Percentiles rank a stretch among this genome's conserved stretches.
Conservation (phyloP, 768 basidiomycete genomes). For the Termitomyces sp. region DNA sequence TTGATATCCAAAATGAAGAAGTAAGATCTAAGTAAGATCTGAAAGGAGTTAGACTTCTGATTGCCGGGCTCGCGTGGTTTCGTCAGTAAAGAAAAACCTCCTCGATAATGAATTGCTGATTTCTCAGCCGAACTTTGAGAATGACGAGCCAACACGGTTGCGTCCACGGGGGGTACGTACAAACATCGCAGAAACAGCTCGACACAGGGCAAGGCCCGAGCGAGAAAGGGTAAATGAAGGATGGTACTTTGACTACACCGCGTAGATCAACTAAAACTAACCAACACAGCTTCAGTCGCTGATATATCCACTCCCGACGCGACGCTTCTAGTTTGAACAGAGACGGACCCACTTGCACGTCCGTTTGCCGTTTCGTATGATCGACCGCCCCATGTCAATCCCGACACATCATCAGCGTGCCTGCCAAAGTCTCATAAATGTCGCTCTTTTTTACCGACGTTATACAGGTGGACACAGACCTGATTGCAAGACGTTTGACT, state of each 20-base stretch:
- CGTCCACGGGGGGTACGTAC: neutral
- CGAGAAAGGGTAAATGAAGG: neutral
- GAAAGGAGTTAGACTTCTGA: neutral
- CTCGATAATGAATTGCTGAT: neutral
- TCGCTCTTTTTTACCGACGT: neutral
- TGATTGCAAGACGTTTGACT: slow-evolving; percentile 44
- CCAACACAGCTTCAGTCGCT: slow-evolving; percentile 42
- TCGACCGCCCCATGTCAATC: slow-evolving; percentile 53
- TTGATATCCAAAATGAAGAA: slow-evolving; percentile 1
- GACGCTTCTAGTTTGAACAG: slow-evolving; percentile 22
- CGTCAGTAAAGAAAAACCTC: too few species aligned
- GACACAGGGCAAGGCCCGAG: neutral
- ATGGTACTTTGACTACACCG: neutral
- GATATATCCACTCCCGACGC: slow-evolving; percentile 36
- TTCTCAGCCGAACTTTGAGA: neutral
- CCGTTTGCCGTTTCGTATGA: slow-evolving; percentile 48
- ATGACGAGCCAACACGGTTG: neutral
- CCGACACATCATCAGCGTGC: slow-evolving; percentile 44
- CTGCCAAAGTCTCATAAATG: slow-evolving; percentile 18
- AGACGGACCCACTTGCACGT: slow-evolving; percentile 29
- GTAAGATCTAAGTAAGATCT: neutral
- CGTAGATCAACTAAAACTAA: slow-evolving; percentile 13
- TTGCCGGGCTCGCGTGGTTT: too few species aligned
- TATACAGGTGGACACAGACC: slow-evolving; percentile 25
- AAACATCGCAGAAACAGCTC: neutral